A percentile compares a stretch with the other conserved stretches of the same genome.
phyloP scores from a whole-genome alignment of 805 yeast genomes.

The Kodamaea kaohsiungensis region DNA sequence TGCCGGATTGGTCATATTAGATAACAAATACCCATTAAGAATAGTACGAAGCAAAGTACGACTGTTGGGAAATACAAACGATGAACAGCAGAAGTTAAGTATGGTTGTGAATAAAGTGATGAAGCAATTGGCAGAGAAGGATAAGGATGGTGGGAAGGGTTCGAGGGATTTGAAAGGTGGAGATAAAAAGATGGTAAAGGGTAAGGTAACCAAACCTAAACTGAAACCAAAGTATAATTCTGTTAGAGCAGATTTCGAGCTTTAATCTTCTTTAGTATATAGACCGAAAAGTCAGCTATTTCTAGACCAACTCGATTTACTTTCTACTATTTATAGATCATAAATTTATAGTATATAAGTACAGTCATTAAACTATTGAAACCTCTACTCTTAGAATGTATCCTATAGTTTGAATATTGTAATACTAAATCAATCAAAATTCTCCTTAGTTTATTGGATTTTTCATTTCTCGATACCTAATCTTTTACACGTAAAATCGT shows the following conservation, averaged over 20 bases:
- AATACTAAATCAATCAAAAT: too few relatives aligned
- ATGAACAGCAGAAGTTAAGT: conserved; percentile 50
- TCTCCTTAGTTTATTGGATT: too few relatives aligned
- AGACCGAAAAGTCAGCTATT: too few relatives aligned
- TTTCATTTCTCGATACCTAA: too few relatives aligned
- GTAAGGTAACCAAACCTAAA: conserved; percentile 7
- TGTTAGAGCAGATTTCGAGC: conserved; percentile 16
- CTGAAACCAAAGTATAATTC: conserved; percentile 4
- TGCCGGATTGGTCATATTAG: conserved; percentile 36
- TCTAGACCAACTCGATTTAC: too few relatives aligned
- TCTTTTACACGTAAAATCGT: neutral
- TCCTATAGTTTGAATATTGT: too few relatives aligned
- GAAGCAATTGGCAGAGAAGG: conserved; percentile 51
- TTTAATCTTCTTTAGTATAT: too few relatives aligned
- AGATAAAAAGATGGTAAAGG: neutral
- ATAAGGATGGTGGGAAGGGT: conserved; percentile 14
- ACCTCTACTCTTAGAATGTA: too few relatives aligned
- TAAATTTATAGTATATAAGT: too few relatives aligned
- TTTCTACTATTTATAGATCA: too few relatives aligned
- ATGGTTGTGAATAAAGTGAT: conserved; percentile 53
- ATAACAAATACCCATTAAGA: conserved; percentile 45
- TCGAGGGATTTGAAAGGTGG: neutral
- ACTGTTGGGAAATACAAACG: conserved; percentile 40
- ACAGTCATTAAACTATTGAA: too few relatives aligned
- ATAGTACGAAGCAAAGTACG: conserved; percentile 56